These are phyloP conservation scores for Botryotinia convoluta DNA, from an alignment of 2,329 filamentous ascomycete genomes.

Conservation along the genomic window DNA sequence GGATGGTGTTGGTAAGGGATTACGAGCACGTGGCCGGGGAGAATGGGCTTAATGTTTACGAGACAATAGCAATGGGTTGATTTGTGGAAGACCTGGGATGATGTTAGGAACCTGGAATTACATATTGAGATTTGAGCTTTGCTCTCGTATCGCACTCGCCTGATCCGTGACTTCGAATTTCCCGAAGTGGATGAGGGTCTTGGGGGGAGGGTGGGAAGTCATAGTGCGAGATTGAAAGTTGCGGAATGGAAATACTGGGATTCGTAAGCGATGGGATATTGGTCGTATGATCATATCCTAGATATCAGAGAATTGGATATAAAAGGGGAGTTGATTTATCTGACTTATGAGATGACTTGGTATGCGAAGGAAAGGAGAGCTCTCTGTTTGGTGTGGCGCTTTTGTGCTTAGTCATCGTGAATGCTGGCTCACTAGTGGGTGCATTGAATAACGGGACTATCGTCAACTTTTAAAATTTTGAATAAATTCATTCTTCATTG, in stretches of 20 bases:
- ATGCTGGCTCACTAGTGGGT: background rate
- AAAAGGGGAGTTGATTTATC: background rate
- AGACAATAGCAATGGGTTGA: slow-evolving; percentile 80
- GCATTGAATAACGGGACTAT: background rate
- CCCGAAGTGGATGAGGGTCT: slow-evolving; percentile 63
- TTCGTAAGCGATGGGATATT: background rate
- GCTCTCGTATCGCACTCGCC: slow-evolving; percentile 43
- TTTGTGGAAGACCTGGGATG: slow-evolving; percentile 74
- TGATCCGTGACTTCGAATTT: slow-evolving; percentile 73
- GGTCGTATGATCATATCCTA: background rate
- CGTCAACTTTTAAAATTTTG: background rate
- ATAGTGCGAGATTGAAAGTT: background rate
- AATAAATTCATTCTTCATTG: background rate
- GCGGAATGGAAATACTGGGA: background rate
- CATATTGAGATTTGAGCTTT: background rate
- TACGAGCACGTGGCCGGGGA: slow-evolving; percentile 90
- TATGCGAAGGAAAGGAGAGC: background rate
- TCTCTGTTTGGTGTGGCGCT: background rate
- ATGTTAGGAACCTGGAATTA: background rate
- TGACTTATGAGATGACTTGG: background rate
- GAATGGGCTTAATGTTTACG: slow-evolving; percentile 91
- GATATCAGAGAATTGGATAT: background rate
- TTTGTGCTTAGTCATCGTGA: slow-evolving; percentile 2
- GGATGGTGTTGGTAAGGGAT: slow-evolving; percentile 69
- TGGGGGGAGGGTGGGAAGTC: slow-evolving; percentile 20